Conservation (phyloP, 306 rosid genomes). For the Sphenostylis stenocarpa region DNA sequence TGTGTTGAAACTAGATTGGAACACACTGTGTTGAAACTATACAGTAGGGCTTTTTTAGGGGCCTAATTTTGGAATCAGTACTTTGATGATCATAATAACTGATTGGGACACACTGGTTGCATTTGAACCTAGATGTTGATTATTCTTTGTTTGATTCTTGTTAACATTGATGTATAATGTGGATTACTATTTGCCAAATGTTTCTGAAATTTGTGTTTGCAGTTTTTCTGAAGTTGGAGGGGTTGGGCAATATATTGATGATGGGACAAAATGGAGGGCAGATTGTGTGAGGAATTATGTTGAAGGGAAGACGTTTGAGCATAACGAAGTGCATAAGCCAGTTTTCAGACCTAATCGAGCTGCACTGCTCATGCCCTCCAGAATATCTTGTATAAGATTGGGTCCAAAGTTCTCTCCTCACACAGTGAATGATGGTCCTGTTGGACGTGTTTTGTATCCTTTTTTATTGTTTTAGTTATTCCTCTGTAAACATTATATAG, state of each 20-base stretch:
- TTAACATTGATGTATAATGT: conserved; percentile 7
- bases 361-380: conserved; percentile 52
- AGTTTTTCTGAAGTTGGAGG: conserved; percentile 72
- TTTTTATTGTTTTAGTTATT: background rate
- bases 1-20: too few relatives aligned
- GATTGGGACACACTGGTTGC: conserved; percentile 10
- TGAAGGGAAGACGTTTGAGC: conserved; percentile 38
- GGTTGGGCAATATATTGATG: conserved; percentile 36
- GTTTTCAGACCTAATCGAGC: conserved; percentile 51
- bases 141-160: conserved; percentile 5
- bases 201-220: conserved; percentile 49
- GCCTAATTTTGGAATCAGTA: too few relatives aligned
- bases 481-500: background rate
- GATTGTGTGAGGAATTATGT: conserved; percentile 49
- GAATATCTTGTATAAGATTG: conserved; percentile 67
- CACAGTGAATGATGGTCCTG: conserved; percentile 37
- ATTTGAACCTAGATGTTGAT: conserved; percentile 8
- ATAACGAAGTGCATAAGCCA: conserved; percentile 43
- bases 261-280: conserved; percentile 48
- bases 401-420: conserved; percentile 45
- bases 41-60: too few relatives aligned
- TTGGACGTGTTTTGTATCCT: conserved; percentile 78
- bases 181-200: conserved; percentile 43
- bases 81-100: conserved; percentile 3
- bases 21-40: too few relatives aligned